A percentile compares a stretch with the other conserved stretches of the same genome.
Conservation (phyloP, 352 stramenopile genomes). For the Phytophthora colocasiae region DNA sequence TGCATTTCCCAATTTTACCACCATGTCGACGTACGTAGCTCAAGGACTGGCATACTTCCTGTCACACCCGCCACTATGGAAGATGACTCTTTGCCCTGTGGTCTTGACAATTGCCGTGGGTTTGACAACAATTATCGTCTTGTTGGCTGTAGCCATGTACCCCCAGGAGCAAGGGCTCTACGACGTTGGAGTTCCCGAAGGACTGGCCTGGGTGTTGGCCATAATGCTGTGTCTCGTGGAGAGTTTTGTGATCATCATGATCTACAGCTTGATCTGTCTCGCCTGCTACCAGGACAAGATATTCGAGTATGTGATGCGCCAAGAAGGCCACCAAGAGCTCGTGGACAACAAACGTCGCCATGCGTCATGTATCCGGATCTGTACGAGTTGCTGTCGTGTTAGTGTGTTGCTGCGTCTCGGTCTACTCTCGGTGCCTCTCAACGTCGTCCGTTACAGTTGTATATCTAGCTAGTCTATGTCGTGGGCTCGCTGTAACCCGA, state of each 20-base stretch:
- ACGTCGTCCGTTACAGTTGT: too few species aligned
- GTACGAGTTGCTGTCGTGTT: slow-evolving; percentile 51
- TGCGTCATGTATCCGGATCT: slow-evolving; percentile 48
- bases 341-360: slow-evolving; percentile 46
- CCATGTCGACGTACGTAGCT: slow-evolving; percentile 43
- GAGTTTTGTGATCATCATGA: slow-evolving; percentile 61
- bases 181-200: slow-evolving; percentile 42
- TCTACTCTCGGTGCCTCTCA: slow-evolving; percentile 55
- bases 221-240: slow-evolving; percentile 62
- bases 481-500: too few species aligned
- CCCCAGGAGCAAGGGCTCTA: slow-evolving; percentile 52
- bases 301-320: slow-evolving; percentile 55
- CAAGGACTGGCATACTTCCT: slow-evolving; percentile 55
- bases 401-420: slow-evolving; percentile 52
- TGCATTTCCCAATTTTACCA: slow-evolving; percentile 18
- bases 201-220: slow-evolving; percentile 55
- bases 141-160: slow-evolving; percentile 49
- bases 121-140: slow-evolving; percentile 49
- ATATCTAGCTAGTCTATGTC: too few species aligned
- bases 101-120: slow-evolving; percentile 54
- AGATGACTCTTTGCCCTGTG: slow-evolving; percentile 53
- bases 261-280: slow-evolving; percentile 57
- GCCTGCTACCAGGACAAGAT: slow-evolving; percentile 63
- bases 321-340: slow-evolving; percentile 50
- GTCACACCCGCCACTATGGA: slow-evolving; percentile 55